These are phyloP conservation scores for Tetrapisispora fleetii DNA, from an alignment of 805 yeast species.

Conservation along the genomic window DNA sequence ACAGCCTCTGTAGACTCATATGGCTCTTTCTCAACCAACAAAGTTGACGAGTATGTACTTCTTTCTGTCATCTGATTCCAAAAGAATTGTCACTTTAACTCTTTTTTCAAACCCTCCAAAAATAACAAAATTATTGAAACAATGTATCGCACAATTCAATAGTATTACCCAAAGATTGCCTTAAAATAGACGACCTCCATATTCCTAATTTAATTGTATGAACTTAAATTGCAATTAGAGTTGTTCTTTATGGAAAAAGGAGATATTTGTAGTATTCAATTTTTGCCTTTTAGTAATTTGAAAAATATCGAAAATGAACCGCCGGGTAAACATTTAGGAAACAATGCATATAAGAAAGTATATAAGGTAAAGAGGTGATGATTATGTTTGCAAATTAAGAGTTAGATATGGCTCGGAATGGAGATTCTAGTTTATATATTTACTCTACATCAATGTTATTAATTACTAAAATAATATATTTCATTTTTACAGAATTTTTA, in stretches of 20 bases:
- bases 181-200: too few relatives aligned
- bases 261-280: neutral
- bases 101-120: neutral
- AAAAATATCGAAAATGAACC: neutral
- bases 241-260: neutral
- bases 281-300: neutral
- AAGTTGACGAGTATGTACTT: constrained; percentile 33
- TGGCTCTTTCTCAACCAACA: constrained; percentile 38
- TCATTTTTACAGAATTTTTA: too few relatives aligned
- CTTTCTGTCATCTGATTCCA: constrained; percentile 14
- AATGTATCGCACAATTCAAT: too few relatives aligned
- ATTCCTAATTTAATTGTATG: neutral
- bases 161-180: too few relatives aligned
- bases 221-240: neutral
- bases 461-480: neutral
- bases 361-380: too few relatives aligned
- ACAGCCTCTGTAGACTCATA: constrained; percentile 51
- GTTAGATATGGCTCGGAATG: too few relatives aligned
- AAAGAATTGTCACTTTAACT: neutral
- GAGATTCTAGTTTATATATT: too few relatives aligned
- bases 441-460: neutral
- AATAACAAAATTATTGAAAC: too few relatives aligned
- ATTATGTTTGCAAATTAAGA: too few relatives aligned
- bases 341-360: too few relatives aligned
- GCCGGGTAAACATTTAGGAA: too few relatives aligned